Evolutionary conservation across 2,329 filamentous ascomycete species (phyloP), one percentile per base, ranked within the genome.

Genomic region (Cladorrhinum sp.): DNA sequence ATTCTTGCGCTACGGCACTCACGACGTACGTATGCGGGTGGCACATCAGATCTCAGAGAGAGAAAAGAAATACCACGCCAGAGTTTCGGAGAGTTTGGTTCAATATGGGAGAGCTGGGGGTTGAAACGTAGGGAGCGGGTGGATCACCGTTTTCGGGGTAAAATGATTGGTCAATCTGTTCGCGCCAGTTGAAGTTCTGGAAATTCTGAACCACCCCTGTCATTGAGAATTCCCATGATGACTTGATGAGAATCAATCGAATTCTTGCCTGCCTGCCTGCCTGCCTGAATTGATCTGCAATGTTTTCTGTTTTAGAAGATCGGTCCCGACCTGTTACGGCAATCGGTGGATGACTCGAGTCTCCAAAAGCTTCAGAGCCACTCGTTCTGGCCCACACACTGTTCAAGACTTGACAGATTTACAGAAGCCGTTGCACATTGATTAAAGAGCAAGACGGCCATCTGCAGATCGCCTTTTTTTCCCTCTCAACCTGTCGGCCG

Each of bases 401-500:
- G 16, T 42, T 42, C 6, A 42, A 14, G 36, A 42, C 36, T 42
- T 14, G 36, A n/a, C 10, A 42, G 36, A 42, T 42, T n/a, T 14
- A 42, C 36, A 42, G 16, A 42, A 14, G n/a, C n/a, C n/a, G n/a
- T n/a, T n/a, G n/a, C n/a, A n/a, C n/a, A n/a, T n/a, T n/a, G n/a
- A n/a, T n/a, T n/a, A n/a, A n/a, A n/a, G n/a, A n/a, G n/a, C n/a
- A 57, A 36, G 18, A n/a, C 39, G 14, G 49, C 16, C 33, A 5
- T 12, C 53, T 2, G 28, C 14, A 33, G 28, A 36, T 54, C 53
- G 53, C 30, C 63, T 39, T 51, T 30, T 30, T 30, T 30, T 10
- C 26, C 26, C 4, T 63, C 50, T 56, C 60, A 52, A 56, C 54
- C 42, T 16, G 26, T 26, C 14, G 53, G 14, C 33, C 23, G 28